Evolutionary conservation across 1,284 basidiomycete genomes (phyloP), one percentile per base, ranked within the genome.

Genomic region (Ceraceosorus guamensis): DNA sequence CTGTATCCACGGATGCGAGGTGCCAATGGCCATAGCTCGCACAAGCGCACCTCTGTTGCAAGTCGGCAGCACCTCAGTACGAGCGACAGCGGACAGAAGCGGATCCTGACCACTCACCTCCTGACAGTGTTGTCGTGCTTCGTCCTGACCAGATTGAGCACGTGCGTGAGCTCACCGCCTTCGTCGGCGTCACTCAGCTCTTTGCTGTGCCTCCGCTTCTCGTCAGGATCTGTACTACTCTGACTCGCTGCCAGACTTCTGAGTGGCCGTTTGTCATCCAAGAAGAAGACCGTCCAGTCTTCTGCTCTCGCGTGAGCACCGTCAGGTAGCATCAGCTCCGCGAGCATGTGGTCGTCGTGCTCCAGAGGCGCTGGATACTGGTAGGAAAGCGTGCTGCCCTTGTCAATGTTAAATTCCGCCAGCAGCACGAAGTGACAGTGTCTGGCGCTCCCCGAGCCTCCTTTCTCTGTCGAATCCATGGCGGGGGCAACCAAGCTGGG

Each of bases 261-360:
- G 46, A 48, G 13, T 48, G 46, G 30, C 41, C 41, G 16, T 2
- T 43, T 43, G 8, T 46, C 18, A 2, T 46, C 14, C 4, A 97
- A 83, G 76, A 95, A 96, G 81, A 98, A 97, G 55, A 96, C 85
- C 4, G 93, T 98, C 93, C 92, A 98, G 77, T 98, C 93, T 76
- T 95, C 90, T 14, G 87, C 80, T 62, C 93, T 87, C 50, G 87
- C 84, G 77, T 99, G 95, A 11, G 91, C 91, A 11, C 95, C 95
- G 76, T 98, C 93, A 1, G 93, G 93, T 14, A 99, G 82, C 93
- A 99, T 99, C 61, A 95, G 83, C 79, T 96, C 93, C 1, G 93
- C 95, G 3, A 98, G 82, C 30, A 55, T 54, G 49, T 33, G 48
- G n/a, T 71, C 66, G 45, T 73, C 70, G 41, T 72, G 67, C 44